These are phyloP conservation scores for Colletotrichum sp. DNA, from an alignment of 2,329 filamentous ascomycete species.

Conservation along the genomic window DNA sequence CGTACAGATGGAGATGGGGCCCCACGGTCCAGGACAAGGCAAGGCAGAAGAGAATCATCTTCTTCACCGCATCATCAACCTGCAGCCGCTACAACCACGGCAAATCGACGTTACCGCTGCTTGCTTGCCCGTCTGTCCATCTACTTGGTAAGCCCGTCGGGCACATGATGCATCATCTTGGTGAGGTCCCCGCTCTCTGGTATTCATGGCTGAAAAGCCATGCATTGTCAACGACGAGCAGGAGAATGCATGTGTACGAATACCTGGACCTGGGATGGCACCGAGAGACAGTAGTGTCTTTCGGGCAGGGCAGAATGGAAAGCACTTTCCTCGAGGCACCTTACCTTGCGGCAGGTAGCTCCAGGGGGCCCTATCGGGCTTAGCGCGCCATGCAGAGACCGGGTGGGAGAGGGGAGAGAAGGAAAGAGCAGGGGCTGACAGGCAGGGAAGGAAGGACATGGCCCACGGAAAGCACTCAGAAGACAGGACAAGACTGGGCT, in stretches of 20 bases:
- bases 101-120: not conserved
- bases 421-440: not conserved
- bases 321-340: not conserved
- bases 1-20: not conserved
- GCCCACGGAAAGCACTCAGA: not conserved
- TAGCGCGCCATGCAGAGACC: not conserved
- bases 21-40: not conserved
- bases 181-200: not conserved
- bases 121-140: not conserved
- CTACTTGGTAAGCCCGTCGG: not conserved
- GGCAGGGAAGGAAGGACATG: not conserved
- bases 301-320: not conserved
- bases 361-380: not conserved
- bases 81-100: not conserved
- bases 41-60: not conserved
- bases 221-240: not conserved
- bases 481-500: not conserved
- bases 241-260: not conserved
- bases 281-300: not conserved
- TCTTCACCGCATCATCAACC: not conserved
- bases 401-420: not conserved
- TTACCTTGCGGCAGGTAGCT: not conserved
- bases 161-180: not conserved
- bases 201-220: not conserved
- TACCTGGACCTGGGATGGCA: not conserved